A percentile compares a stretch with the other conserved stretches of the same genome.
Conservation (phyloP, 345 rosid genomes). For the Limnanthes douglasii region DNA sequence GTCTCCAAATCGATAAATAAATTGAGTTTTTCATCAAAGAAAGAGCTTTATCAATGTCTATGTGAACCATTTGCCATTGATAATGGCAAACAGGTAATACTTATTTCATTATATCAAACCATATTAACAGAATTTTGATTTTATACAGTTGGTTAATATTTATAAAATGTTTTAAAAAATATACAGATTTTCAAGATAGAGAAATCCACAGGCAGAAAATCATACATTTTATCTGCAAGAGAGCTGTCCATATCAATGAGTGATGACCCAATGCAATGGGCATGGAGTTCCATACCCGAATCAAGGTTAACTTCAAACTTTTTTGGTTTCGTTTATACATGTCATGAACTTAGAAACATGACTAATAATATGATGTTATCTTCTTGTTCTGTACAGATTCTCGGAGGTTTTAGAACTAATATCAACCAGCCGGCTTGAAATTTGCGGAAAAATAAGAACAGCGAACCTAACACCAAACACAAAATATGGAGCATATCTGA, state of each 20-base stretch:
- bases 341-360: background rate
- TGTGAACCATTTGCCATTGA: constrained; percentile 35
- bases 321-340: background rate
- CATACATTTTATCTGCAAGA: constrained; percentile 45
- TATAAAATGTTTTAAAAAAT: background rate
- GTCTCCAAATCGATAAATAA: constrained; percentile 13
- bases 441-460: constrained; percentile 17
- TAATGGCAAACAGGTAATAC: constrained; percentile 29
- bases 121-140: background rate
- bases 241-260: constrained; percentile 43
- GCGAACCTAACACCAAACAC: constrained; percentile 20
- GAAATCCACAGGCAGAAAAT: constrained; percentile 36
- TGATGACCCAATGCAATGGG: constrained; percentile 32
- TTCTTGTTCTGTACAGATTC: constrained; percentile 15
- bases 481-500: constrained; percentile 24
- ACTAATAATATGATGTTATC: background rate
- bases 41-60: constrained; percentile 31
- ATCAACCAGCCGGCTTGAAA: constrained; percentile 31
- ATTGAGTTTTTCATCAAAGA: constrained; percentile 28
- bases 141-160: background rate
- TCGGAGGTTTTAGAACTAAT: constrained; percentile 23
- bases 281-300: constrained; percentile 29
- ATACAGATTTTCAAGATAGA: constrained; percentile 47
- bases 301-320: constrained; percentile 27
- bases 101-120: background rate